Evolutionary conservation across 192 early-diverging fungal genomes (phyloP), one percentile per base, ranked within the genome.

Genomic region (Linnemannia elongata): DNA sequence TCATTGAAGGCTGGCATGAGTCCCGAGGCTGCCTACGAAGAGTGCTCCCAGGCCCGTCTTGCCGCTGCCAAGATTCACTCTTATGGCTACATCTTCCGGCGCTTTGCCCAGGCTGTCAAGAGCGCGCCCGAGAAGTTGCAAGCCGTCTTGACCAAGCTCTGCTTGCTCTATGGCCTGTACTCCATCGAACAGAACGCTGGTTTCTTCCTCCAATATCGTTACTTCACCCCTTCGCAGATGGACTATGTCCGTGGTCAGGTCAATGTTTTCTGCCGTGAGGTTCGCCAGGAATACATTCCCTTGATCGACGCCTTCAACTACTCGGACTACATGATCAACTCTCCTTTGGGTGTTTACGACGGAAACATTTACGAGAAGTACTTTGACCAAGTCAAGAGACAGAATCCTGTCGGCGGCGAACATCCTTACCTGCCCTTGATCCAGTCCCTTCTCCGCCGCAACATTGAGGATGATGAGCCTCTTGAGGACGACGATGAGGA

Each of bases 291-390:
- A 75, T 95, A 95, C 54, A 94, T 98, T 89, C 93, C 96, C 12
- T 88, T 97, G 52, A 96, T 96, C 35, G 97, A 98, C 86, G 90
- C 96, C 33, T 98, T 97, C 90, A 96, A 96, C 82, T 95, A 94
- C 90, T 92, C 94, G 17, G 97, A 98, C 88, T 97, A 95, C 83
- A 93, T 98, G 36, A 89, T 98, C 80, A 97, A 96, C 90, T 96
- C 96, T 69, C 97, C 97, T 30, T 85, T 98, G 38, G 97, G 97
- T 70, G 92, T 95, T 52, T 93, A 92, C 81, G 96, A 97, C 76
- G 97, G 97, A 74, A 92, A 97, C 83, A 93, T 96, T 17, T 97
- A 96, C 86, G 94, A 92, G 68, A 90, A 94, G 76, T 98, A 98
- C 94, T 97, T 97, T 92, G 93, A 93, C 73, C 91, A 94, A 27